Evolutionary conservation across 192 early-diverging fungal genomes (phyloP).

Genomic region (Backusella parvicylindrica): DNA sequence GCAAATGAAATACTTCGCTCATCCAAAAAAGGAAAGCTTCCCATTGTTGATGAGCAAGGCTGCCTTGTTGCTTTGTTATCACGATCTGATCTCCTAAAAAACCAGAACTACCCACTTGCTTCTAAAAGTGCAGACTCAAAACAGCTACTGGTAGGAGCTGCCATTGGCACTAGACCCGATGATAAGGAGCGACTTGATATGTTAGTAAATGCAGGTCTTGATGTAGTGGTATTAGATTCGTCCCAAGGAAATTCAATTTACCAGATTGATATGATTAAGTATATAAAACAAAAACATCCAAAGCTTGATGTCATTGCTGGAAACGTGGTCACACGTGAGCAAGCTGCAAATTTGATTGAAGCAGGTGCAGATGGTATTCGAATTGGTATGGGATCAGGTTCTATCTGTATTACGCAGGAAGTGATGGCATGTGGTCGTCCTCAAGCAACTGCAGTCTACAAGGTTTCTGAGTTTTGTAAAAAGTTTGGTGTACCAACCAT

Average conservation of each 20-base stretch:
- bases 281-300: slow-evolving; percentile 84
- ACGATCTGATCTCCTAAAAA: slow-evolving; percentile 95
- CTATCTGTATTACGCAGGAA: slow-evolving; percentile 98
- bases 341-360: slow-evolving; percentile 85
- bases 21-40: slow-evolving; percentile 96
- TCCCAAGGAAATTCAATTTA: slow-evolving; percentile 92
- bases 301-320: slow-evolving; percentile 90
- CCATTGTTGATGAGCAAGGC: slow-evolving; percentile 82
- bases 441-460: slow-evolving; percentile 94
- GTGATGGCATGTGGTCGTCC: slow-evolving; percentile 99
- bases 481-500: slow-evolving; percentile 94
- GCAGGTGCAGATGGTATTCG: slow-evolving; percentile 95
- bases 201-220: slow-evolving; percentile 93
- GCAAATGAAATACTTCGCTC: slow-evolving; percentile 85
- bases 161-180: slow-evolving; percentile 87
- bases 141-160: slow-evolving; percentile 93
- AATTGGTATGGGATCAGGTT: slow-evolving; percentile 97
- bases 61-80: slow-evolving; percentile 88
- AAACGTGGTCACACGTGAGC: slow-evolving; percentile 96
- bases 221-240: slow-evolving; percentile 95
- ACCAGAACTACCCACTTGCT: slow-evolving; percentile 92
- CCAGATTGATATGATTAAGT: slow-evolving; percentile 95
- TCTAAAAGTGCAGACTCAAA: slow-evolving; percentile 77
- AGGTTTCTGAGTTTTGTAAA: slow-evolving; percentile 90
- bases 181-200: slow-evolving; percentile 80